Evolutionary conservation across 2,329 filamentous ascomycete species (phyloP).

Genomic region (Fusarium siculi): DNA sequence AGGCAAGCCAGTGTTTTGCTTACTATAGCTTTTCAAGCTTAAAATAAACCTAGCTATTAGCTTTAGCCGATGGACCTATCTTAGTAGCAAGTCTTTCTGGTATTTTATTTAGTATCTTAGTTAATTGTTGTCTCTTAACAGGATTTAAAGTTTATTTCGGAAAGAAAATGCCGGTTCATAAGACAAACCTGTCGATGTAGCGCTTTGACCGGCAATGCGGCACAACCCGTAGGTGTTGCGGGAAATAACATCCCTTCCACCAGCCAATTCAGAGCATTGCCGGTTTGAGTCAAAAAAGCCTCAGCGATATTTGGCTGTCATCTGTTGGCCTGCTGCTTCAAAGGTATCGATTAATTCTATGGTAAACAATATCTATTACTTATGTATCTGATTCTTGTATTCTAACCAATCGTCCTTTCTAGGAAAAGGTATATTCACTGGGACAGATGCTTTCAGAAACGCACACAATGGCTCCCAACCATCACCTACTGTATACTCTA

Average conservation of each 20-base stretch:
- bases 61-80: background rate
- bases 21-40: background rate
- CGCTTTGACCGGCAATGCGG: background rate
- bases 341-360: background rate
- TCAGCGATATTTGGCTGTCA: background rate
- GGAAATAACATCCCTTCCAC: background rate
- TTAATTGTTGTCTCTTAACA: background rate
- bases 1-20: fast-evolving
- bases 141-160: background rate
- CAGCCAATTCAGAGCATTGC: background rate
- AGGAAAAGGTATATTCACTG: background rate
- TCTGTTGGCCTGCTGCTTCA: background rate
- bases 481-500: background rate
- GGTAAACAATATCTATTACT: background rate
- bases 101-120: background rate
- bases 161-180: background rate
- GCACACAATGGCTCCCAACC: background rate
- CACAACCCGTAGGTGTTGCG: background rate
- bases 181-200: fast-evolving
- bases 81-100: background rate
- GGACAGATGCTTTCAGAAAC: background rate
- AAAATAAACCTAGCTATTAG: background rate
- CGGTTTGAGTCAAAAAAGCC: background rate
- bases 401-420: background rate
- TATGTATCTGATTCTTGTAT: background rate